Conservation (phyloP, 257 asterid genomes). For the Ligustrum vulgare region DNA sequence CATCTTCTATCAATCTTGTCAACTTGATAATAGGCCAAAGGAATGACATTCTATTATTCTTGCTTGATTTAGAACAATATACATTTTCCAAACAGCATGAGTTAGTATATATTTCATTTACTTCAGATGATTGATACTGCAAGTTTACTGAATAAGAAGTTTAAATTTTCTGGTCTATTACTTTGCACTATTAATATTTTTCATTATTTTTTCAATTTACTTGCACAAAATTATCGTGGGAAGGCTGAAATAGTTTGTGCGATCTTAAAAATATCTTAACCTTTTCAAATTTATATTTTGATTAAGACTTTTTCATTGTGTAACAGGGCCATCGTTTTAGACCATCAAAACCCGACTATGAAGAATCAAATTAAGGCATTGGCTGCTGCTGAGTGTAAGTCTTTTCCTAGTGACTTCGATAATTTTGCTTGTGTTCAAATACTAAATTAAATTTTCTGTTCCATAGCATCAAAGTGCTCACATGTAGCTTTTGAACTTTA, state of each 20-base stretch:
- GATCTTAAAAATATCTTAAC: neutral
- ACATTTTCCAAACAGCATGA: neutral
- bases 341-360: conserved; percentile 71
- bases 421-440: neutral
- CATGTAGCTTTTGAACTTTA: neutral
- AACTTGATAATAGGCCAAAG: conserved; percentile 2
- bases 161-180: conserved; percentile 12
- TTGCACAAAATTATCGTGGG: neutral
- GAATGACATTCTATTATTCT: neutral
- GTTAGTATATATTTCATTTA: neutral
- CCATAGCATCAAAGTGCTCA: neutral
- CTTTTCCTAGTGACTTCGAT: neutral
- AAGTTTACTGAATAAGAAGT: conserved; percentile 7
- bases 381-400: conserved; percentile 84
- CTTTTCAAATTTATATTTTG: neutral
- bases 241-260: neutral
- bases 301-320: conserved; percentile 28
- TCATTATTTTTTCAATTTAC: neutral
- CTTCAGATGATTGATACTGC: neutral
- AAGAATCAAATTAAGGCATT: conserved; percentile 71
- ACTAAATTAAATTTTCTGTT: neutral
- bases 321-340: conserved; percentile 90
- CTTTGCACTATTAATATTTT: neutral
- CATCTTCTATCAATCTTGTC: conserved; percentile 6
- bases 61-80: neutral